These are phyloP conservation scores for Syzygium grande DNA, from an alignment of 345 rosid genomes.

Conservation along the genomic window DNA sequence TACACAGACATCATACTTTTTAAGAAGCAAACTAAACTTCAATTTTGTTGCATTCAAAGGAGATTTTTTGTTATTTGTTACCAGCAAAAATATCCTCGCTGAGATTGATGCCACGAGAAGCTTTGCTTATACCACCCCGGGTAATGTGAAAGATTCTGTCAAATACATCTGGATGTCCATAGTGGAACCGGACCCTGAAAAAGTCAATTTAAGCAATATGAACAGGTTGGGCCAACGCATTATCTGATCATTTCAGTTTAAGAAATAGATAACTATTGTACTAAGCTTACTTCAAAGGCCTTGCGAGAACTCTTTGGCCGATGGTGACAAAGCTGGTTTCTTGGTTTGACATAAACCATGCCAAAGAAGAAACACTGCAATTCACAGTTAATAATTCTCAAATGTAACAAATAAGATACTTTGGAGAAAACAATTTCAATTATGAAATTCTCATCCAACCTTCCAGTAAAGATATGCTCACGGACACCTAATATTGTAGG, in stretches of 20 bases:
- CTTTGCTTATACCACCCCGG: constrained; percentile 97
- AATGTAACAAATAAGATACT: neutral
- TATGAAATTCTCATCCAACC: constrained; percentile 25
- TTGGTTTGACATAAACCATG: constrained; percentile 99
- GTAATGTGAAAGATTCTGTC: constrained; percentile 93
- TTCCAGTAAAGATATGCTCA: constrained; percentile 96
- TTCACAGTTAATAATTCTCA: constrained; percentile 9
- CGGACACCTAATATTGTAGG: constrained; percentile 95
- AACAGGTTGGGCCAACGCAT: neutral
- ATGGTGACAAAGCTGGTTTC: constrained; percentile 95
- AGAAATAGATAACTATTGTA: neutral
- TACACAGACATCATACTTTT: constrained; percentile 13
- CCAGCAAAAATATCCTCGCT: constrained; percentile 99
- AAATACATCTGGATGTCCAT: constrained; percentile 95
- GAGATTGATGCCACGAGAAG: constrained; percentile 87
- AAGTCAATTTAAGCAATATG: neutral
- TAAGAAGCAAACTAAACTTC: neutral
- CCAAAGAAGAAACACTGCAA: constrained; percentile 92
- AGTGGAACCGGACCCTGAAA: constrained; percentile 88
- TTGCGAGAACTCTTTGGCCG: constrained; percentile 97
- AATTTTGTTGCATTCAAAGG: neutral
- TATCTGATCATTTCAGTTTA: neutral
- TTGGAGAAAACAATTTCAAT: neutral
- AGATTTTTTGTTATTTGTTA: constrained; percentile 16
- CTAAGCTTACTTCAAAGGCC: constrained; percentile 75